Percentiles rank a stretch among this genome's conserved stretches.
These are phyloP conservation scores for Pseudogymnoascus destructans DNA, from an alignment of 2,329 filamentous ascomycete genomes.

Conservation along the genomic window DNA sequence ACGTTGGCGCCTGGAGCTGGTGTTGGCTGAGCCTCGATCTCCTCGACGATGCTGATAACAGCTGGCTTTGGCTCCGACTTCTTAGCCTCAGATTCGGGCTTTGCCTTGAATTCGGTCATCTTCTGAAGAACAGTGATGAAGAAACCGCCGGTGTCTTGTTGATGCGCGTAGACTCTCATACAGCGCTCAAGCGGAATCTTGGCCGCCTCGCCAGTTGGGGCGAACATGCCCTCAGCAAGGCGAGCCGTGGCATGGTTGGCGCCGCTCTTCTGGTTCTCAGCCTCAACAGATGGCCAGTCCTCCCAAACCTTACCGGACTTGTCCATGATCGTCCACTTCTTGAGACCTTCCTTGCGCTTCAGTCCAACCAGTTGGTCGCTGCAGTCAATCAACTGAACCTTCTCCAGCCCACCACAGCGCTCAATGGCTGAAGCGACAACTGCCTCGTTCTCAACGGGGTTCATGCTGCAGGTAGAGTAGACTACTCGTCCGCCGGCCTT, in stretches of 20 bases:
- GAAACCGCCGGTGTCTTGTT: conserved; percentile 93
- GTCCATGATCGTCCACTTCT: conserved; percentile 82
- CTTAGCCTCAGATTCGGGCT: conserved; percentile 50
- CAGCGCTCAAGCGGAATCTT: conserved; percentile 73
- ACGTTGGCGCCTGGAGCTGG: conserved; percentile 23
- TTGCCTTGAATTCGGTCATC: conserved; percentile 69
- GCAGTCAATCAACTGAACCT: conserved; percentile 77
- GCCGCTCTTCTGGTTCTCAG: conserved; percentile 47
- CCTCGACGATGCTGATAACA: conserved; percentile 29
- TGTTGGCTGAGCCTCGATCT: conserved; percentile 26
- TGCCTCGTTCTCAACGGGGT: conserved; percentile 93
- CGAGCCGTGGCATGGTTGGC: conserved; percentile 49
- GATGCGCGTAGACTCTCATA: conserved; percentile 87
- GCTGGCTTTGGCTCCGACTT: conserved; percentile 31
- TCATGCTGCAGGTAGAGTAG: conserved; percentile 98
- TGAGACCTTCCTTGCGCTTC: conserved; percentile 64
- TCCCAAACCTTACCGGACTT: conserved; percentile 68
- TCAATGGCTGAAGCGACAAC: conserved; percentile 81
- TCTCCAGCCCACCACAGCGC: conserved; percentile 69
- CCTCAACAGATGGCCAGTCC: conserved; percentile 69
- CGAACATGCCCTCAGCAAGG: conserved; percentile 74
- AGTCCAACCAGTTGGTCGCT: conserved; percentile 63
- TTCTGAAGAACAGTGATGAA: conserved; percentile 96
- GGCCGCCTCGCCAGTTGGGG: conserved; percentile 40
- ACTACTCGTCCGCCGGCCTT: conserved; percentile 91